Evolutionary conservation across 768 basidiomycete species (phyloP), one percentile per base, ranked within the genome.

Genomic region (Pulveroboletus sp.): DNA sequence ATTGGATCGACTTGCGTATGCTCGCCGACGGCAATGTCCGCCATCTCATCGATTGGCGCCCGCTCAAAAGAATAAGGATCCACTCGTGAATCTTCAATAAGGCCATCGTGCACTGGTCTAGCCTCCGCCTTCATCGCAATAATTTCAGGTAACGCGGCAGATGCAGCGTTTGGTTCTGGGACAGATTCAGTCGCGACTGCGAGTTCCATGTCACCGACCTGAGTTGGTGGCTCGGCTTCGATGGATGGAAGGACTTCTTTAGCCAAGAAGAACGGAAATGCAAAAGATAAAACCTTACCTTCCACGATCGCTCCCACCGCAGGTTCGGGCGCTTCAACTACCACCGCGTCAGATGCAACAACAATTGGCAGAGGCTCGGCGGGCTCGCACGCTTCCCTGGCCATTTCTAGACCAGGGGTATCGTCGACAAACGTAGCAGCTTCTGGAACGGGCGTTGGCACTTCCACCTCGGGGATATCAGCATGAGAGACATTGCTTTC

Each of bases 181-280:
- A 32, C n/a, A 13, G 20, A 44, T 19, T 8, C 22, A 10, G 40
- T 13, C 17, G 31, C 34, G 23, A 20, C 49, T 17, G 13, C 35
- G 27, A 17, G 22, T 27, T 22, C 37, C 23, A 7, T 13, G 10
- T 36, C 20, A 19, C 2, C 16, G 48, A 24, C 37, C 19, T 49
- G 53, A 38, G 62, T n/a, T 32, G 48, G 23, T 3, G 23, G 8
- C 45, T 39, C 49, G 46, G 49, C 48, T 40, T 43, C 46, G 24
- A 30, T 23, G 24, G 29, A 36, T 27, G 38, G 19, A 4, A 45
- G 41, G 0, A 34, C 47, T 40, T 46, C 54, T 32, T 44, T 37
- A 30, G 16, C 31, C 4, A 32, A 13, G n/a, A 12, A 16, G 17
- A 32, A 29, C 12, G 27, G 17, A 34, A 37, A 11, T n/a, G n/a